phyloP scores from a whole-genome alignment of 2,329 filamentous ascomycete genomes.

The Eutypa lata region DNA sequence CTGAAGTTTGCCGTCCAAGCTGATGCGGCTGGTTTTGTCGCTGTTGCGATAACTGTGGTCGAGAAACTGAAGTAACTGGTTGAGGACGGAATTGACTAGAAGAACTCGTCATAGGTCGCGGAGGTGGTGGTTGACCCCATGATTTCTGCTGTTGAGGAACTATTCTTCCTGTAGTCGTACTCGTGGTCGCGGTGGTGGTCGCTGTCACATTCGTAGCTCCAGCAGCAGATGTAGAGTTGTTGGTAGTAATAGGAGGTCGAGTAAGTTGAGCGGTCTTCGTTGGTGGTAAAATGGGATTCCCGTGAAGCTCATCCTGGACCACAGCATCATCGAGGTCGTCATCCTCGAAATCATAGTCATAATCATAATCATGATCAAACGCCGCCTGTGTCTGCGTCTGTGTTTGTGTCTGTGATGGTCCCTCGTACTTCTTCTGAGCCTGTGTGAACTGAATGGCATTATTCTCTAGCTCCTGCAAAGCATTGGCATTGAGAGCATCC shows the following conservation, averaged over 20 bases:
- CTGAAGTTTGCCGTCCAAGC: not conserved
- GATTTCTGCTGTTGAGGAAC: slow-evolving; percentile 13
- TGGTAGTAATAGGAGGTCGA: not conserved
- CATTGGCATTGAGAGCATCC: slow-evolving; percentile 56
- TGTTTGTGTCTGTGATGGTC: slow-evolving; percentile 17
- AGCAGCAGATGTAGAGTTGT: not conserved
- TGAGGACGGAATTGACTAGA: slow-evolving; percentile 20
- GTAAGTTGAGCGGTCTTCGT: slow-evolving; percentile 11
- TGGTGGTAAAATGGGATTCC: slow-evolving; percentile 31
- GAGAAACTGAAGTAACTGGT: slow-evolving; percentile 8
- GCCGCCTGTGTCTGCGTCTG: not conserved
- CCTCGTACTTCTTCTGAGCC: slow-evolving; percentile 31
- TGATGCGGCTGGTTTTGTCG: not conserved
- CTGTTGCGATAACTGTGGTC: slow-evolving; percentile 3
- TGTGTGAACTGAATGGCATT: slow-evolving; percentile 62
- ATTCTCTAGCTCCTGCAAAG: slow-evolving; percentile 60
- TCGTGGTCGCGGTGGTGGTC: not conserved
- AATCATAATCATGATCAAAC: slow-evolving; percentile 12
- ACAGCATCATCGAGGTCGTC: slow-evolving; percentile 58
- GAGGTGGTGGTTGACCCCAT: slow-evolving; percentile 18
- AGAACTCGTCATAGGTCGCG: not conserved
- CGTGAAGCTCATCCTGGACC: slow-evolving; percentile 46
- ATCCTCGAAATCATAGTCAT: slow-evolving; percentile 49
- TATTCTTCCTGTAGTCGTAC: slow-evolving; percentile 4
- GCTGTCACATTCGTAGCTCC: not conserved